Base-by-base conservation (phyloP, 2,329 filamentous ascomycete species). In the Cyclaneusma minus region DNA sequence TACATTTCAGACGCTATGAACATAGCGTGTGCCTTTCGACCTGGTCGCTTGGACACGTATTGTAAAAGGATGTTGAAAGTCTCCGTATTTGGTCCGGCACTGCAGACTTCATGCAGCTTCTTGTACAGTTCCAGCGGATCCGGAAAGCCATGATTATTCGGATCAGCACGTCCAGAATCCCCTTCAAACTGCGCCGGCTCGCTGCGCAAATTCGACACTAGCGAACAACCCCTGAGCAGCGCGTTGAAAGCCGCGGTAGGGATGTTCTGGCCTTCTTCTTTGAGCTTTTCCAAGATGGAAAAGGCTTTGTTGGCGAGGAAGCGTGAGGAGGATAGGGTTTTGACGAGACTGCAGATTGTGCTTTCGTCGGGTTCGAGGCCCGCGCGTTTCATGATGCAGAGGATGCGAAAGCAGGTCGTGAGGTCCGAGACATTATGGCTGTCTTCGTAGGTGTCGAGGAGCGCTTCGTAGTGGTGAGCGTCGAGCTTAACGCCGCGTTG, bases 391-490 rank as follows among this genome's bases (percentile, higher is more conserved):
- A 92, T 89, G 44, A 83, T 73, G 36, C 68, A 68, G 10, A 93
- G 57, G 2, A 79, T 62, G 21, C 68, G 64, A 18, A 93, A 60
- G 0, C 79, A 77, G 14, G 70, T 68, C 13, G 55, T 51, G 6
- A 87, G 42, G 35, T 89, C 70, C 2, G 61, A 58, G 3, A 47
- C 42, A n/a, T n/a, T n/a, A n/a, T n/a, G n/a, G 3, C 56, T 54
- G 10, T 49, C 48, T 7, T 70, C 58, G 43, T 91, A 82, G 4
- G 77, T 65, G 30, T 81, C 71, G 5, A 85, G 56, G 15, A 94
- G 61, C 15, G 76, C 64, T 47, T 91, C 83, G 50, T 89, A 92
- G 45, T 94, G 82, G 34, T 77, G 62, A 5, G 64, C 50, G 6
- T 62, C 56, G 19, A 84, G 58, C 21, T 63, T 58, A 2, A 64